A percentile compares a stretch with the other conserved stretches of the same genome.
phyloP scores from a whole-genome alignment of 768 basidiomycete genomes.

The Hygrophoropsis aurantiaca region DNA sequence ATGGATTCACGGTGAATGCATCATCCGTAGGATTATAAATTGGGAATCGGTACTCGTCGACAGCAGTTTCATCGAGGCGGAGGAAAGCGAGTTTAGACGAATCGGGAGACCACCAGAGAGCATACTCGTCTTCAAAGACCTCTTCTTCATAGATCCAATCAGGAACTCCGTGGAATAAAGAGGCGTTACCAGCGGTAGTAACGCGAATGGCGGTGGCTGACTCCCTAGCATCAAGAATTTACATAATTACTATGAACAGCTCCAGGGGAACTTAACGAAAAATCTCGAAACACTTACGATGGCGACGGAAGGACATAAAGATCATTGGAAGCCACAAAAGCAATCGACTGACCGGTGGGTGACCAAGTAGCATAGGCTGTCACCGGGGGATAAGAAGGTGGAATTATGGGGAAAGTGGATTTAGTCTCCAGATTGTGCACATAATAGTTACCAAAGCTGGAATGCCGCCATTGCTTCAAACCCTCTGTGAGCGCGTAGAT shows the following conservation, averaged over 20 bases:
- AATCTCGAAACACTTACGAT: conserved; percentile 41
- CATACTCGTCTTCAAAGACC: conserved; percentile 67
- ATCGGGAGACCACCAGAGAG: conserved; percentile 89
- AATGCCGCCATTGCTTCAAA: conserved; percentile 89
- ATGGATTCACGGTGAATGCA: conserved; percentile 71
- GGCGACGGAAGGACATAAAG: conserved; percentile 79
- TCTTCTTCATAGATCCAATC: conserved; percentile 99
- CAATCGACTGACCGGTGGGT: conserved; percentile 77
- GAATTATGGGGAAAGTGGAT: conserved; percentile 66
- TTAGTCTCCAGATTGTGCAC: conserved; percentile 77
- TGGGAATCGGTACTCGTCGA: conserved; percentile 85
- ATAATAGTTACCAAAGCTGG: conserved; percentile 89
- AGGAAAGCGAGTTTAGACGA: conserved; percentile 72
- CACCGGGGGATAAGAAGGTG: conserved; percentile 66
- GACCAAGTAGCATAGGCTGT: conserved; percentile 87
- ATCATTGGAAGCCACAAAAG: conserved; percentile 85
- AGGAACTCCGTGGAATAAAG: conserved; percentile 90
- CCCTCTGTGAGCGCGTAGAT: conserved; percentile 6
- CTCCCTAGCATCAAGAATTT: conserved; percentile 20
- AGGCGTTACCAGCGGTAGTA: conserved; percentile 77
- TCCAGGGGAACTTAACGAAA: not conserved
- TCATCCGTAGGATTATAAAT: conserved; percentile 87
- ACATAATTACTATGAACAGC: not conserved
- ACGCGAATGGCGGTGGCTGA: conserved; percentile 62
- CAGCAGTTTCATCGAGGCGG: conserved; percentile 82